Evolutionary conservation across 768 basidiomycete species (phyloP).

Genomic region (Tremella yokohamensis): DNA sequence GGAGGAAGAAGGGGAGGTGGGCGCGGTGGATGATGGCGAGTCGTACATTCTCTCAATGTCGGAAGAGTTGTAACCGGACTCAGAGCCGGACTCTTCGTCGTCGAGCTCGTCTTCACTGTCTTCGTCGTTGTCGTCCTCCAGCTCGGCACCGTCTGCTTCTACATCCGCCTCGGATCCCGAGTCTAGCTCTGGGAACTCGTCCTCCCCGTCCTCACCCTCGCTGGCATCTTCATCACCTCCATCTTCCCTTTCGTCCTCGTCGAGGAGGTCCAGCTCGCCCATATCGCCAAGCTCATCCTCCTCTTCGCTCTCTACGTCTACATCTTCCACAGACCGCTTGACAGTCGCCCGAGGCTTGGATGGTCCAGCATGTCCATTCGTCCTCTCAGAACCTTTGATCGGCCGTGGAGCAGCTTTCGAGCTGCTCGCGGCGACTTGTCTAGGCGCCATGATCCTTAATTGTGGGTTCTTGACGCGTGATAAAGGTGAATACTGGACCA

Average conservation of each 20-base stretch:
- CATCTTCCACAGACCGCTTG: constrained; percentile 18
- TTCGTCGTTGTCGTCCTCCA: constrained; percentile 25
- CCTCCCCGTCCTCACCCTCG: constrained; percentile 31
- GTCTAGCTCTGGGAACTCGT: constrained; percentile 41
- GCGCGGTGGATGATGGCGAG: constrained; percentile 23
- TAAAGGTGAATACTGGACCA: not conserved
- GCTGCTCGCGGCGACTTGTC: constrained; percentile 12
- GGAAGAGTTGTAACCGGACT: constrained; percentile 52
- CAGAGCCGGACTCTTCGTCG: constrained; percentile 46
- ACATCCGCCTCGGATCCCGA: constrained; percentile 36
- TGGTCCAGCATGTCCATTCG: constrained; percentile 18
- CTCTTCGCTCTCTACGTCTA: constrained; percentile 15
- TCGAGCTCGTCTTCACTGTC: constrained; percentile 20
- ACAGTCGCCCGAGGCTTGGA: constrained; percentile 11
- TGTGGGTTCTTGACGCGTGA: not conserved
- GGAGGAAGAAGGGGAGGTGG: constrained; percentile 27
- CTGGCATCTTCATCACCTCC: constrained; percentile 15
- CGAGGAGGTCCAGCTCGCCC: not conserved
- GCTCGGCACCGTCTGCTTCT: constrained; percentile 33
- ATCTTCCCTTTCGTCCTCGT: constrained; percentile 23
- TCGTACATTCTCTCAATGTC: constrained; percentile 51
- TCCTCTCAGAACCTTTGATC: constrained; percentile 1
- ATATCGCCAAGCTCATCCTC: constrained; percentile 25
- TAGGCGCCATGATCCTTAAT: constrained; percentile 11
- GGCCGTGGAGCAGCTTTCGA: constrained; percentile 1